Conservation (phyloP, 2,329 filamentous ascomycete genomes). For the Claviceps sp. region DNA sequence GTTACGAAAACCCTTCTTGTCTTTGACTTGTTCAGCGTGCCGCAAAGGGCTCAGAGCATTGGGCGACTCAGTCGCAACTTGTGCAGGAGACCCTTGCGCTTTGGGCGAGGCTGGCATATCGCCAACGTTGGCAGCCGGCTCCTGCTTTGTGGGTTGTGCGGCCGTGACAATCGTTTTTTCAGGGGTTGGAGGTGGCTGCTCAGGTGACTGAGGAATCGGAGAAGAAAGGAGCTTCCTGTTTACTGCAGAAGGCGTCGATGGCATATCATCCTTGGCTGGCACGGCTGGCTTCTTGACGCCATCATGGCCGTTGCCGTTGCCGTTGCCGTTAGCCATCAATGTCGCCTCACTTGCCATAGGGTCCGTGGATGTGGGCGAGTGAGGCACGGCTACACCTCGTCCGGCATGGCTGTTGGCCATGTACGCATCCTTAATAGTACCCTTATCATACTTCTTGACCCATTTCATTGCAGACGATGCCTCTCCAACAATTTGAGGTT, state of each 20-base stretch:
- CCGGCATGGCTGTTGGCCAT: slow-evolving; percentile 61
- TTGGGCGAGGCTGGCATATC: slow-evolving; percentile 13
- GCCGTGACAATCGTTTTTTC: background rate
- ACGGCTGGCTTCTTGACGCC: slow-evolving; percentile 18
- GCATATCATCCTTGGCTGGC: slow-evolving; percentile 24
- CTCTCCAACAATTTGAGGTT: slow-evolving; percentile 71
- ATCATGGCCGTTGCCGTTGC: slow-evolving; percentile 1
- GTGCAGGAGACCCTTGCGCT: slow-evolving; percentile 2
- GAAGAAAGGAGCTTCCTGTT: background rate
- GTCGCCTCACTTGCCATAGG: slow-evolving; percentile 13
- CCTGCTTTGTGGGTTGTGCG: background rate
- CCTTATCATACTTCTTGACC: slow-evolving; percentile 90
- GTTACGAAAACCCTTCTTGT: slow-evolving; percentile 43
- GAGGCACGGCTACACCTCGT: slow-evolving; percentile 37
- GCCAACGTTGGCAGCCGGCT: background rate
- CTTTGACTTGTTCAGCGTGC: slow-evolving; percentile 27
- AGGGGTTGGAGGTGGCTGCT: background rate
- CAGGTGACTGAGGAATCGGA: background rate
- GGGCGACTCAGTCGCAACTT: background rate
- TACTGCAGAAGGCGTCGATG: slow-evolving; percentile 4
- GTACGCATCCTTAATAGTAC: slow-evolving; percentile 75
- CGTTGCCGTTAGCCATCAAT: slow-evolving; percentile 4
- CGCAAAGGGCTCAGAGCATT: slow-evolving; percentile 28
- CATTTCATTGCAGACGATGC: slow-evolving; percentile 93
- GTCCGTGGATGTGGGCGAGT: slow-evolving; percentile 18